phyloP scores from a whole-genome alignment of 441 rosid genomes.

The Breynia disticha region DNA sequence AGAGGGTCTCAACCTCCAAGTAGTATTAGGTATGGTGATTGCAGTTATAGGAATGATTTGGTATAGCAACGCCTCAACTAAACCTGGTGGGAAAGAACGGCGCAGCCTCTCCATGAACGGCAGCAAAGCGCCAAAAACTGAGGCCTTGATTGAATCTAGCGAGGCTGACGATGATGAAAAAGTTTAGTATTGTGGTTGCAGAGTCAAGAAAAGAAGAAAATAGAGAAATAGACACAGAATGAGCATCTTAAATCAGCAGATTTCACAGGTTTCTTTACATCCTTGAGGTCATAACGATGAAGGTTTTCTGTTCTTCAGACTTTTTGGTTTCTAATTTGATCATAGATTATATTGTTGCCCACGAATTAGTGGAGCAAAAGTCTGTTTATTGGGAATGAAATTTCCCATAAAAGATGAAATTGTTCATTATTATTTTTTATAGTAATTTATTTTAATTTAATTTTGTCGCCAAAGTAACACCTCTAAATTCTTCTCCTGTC shows the following conservation, averaged over 20 bases:
- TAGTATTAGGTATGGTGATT: slow-evolving; percentile 78
- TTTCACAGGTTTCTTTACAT: slow-evolving; percentile 19
- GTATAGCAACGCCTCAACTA: slow-evolving; percentile 88
- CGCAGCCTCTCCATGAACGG: slow-evolving; percentile 43
- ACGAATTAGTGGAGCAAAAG: no score
- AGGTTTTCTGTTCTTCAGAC: slow-evolving; percentile 8
- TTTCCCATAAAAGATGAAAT: no score
- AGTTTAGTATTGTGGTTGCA: slow-evolving; percentile 33
- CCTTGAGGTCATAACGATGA: slow-evolving; percentile 21
- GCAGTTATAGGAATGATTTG: slow-evolving; percentile 88
- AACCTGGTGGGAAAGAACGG: slow-evolving; percentile 88
- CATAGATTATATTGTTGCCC: no score
- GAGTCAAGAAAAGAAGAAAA: slow-evolving; percentile 7
- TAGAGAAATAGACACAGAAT: slow-evolving; percentile 6
- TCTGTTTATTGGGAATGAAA: no score
- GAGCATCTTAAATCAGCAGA: slow-evolving; percentile 21
- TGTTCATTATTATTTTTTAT: no score
- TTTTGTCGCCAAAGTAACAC: no score
- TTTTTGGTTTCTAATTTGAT: no score
- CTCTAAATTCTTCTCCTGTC: no score
- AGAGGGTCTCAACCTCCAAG: slow-evolving; percentile 84
- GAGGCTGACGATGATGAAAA: slow-evolving; percentile 55
- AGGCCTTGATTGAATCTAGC: slow-evolving; percentile 34
- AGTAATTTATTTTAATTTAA: no score
- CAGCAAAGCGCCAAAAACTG: slow-evolving; percentile 40